These are phyloP conservation scores for Anastatica hierochuntica DNA, from an alignment of 345 rosid species.

Conservation along the genomic window DNA sequence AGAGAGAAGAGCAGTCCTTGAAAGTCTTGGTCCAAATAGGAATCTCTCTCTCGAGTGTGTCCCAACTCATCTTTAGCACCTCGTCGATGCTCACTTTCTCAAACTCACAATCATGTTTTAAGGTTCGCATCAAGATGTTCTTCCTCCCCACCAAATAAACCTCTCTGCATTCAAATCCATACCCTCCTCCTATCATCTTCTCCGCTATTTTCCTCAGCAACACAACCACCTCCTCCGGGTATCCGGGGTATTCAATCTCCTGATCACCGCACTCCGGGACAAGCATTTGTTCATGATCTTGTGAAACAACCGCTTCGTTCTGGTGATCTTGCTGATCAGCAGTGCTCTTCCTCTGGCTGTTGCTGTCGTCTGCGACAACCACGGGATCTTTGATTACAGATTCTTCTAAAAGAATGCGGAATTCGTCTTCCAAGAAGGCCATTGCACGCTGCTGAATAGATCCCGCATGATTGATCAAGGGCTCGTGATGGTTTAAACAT, in stretches of 20 bases:
- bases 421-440: conserved; percentile 69
- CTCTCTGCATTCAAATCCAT: conserved; percentile 62
- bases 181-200: conserved; percentile 56
- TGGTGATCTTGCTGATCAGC: conserved; percentile 26
- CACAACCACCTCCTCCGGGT: conserved; percentile 32
- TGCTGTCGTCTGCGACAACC: conserved; percentile 8
- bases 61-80: conserved; percentile 74
- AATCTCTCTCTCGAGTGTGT: conserved; percentile 59
- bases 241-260: conserved; percentile 31
- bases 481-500: conserved; percentile 23
- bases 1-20: conserved; percentile 40
- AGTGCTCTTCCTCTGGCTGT: conserved; percentile 22
- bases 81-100: conserved; percentile 76
- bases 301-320: conserved; percentile 16
- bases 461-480: conserved; percentile 49
- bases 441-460: conserved; percentile 57
- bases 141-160: conserved; percentile 48
- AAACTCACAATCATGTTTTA: conserved; percentile 45
- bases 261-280: conserved; percentile 16
- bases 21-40: conserved; percentile 55
- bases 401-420: conserved; percentile 45
- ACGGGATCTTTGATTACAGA: conserved; percentile 9
- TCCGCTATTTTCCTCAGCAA: conserved; percentile 45
- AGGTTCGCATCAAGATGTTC: conserved; percentile 40
- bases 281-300: conserved; percentile 6